phyloP scores from a whole-genome alignment of 371 early-diverging fungal genomes.

The Mortierella sp. region DNA sequence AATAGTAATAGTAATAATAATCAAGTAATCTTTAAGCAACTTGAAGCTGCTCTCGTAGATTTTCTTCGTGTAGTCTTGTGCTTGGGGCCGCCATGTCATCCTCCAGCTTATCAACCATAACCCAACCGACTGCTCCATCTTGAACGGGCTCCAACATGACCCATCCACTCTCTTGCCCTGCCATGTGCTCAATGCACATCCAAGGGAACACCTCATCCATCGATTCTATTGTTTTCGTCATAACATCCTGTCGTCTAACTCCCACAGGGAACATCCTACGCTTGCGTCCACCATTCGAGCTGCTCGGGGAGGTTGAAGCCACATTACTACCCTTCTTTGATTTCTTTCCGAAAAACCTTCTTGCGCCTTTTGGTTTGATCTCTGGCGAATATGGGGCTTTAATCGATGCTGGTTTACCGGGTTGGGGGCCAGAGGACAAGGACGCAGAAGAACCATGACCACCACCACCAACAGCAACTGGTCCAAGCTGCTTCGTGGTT shows the following conservation, averaged over 20 bases:
- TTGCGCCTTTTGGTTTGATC: constrained; percentile 13
- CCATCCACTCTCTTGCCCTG: constrained; percentile 53
- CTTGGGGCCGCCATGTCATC: constrained; percentile 5
- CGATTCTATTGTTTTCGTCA: constrained; percentile 49
- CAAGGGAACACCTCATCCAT: constrained; percentile 56
- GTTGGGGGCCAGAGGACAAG: constrained; percentile 14
- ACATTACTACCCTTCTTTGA: constrained; percentile 15
- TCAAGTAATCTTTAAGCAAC: background rate
- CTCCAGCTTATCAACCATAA: constrained; percentile 46
- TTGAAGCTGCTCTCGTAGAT: background rate
- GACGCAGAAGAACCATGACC: constrained; percentile 41
- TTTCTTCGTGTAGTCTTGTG: background rate
- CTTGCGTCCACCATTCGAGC: constrained; percentile 23
- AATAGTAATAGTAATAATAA: too few relatives aligned
- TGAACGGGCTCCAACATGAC: constrained; percentile 52
- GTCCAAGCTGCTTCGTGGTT: constrained; percentile 18
- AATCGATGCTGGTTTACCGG: constrained; percentile 2
- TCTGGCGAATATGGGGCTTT: constrained; percentile 3
- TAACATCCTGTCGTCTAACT: constrained; percentile 43
- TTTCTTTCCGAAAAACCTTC: constrained; percentile 40
- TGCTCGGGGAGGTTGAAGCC: constrained; percentile 1
- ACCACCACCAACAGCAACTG: constrained; percentile 50
- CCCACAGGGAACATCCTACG: constrained; percentile 34
- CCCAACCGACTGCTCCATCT: constrained; percentile 55
- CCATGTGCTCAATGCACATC: constrained; percentile 57